Evolutionary conservation across 2,329 filamentous ascomycete species (phyloP).

Genomic region (Sphaerulina vaccinii): DNA sequence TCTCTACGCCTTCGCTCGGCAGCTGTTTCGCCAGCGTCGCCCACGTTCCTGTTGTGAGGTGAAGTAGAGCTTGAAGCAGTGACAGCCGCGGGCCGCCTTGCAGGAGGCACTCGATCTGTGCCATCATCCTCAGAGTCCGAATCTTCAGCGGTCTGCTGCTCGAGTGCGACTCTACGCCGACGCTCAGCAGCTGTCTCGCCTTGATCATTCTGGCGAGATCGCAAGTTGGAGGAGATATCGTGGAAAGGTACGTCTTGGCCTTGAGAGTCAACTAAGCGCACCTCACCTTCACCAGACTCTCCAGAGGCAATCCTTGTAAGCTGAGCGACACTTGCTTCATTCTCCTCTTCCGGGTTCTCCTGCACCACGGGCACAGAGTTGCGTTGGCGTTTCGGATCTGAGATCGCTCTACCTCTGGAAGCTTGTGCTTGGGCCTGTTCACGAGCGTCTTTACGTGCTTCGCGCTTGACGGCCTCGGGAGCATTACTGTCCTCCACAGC

Average conservation of each 20-base stretch:
- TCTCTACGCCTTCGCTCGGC: slow-evolving; percentile 72
- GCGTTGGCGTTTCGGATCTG: slow-evolving; percentile 11
- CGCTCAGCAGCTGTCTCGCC: slow-evolving; percentile 44
- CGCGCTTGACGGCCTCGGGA: slow-evolving; percentile 49
- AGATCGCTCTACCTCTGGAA: slow-evolving; percentile 7
- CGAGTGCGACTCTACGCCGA: slow-evolving; percentile 42
- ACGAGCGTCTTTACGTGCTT: slow-evolving; percentile 45
- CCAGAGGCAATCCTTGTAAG: slow-evolving; percentile 42
- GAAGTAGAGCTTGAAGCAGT: slow-evolving; percentile 10
- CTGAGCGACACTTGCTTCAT: slow-evolving; percentile 23
- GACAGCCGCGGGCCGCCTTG: background rate
- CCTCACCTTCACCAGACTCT: slow-evolving; percentile 40
- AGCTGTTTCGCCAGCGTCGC: slow-evolving; percentile 63
- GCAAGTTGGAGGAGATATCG: slow-evolving; percentile 39
- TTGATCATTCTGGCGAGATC: slow-evolving; percentile 20
- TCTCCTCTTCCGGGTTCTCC: slow-evolving; percentile 25
- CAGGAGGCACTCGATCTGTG: slow-evolving; percentile 39
- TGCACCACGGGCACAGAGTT: slow-evolving; percentile 25
- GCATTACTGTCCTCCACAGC: slow-evolving; percentile 49
- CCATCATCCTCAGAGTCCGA: slow-evolving; percentile 41
- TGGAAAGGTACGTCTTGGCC: slow-evolving; percentile 50
- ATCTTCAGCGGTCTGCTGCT: slow-evolving; percentile 29
- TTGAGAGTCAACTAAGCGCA: slow-evolving; percentile 46
- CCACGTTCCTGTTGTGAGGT: slow-evolving; percentile 23
- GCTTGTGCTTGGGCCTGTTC: slow-evolving; percentile 30